A percentile compares a stretch with the other conserved stretches of the same genome.
Evolutionary conservation across 2,329 filamentous ascomycete genomes (phyloP).

Genomic region (Pestalotiopsis sp.): DNA sequence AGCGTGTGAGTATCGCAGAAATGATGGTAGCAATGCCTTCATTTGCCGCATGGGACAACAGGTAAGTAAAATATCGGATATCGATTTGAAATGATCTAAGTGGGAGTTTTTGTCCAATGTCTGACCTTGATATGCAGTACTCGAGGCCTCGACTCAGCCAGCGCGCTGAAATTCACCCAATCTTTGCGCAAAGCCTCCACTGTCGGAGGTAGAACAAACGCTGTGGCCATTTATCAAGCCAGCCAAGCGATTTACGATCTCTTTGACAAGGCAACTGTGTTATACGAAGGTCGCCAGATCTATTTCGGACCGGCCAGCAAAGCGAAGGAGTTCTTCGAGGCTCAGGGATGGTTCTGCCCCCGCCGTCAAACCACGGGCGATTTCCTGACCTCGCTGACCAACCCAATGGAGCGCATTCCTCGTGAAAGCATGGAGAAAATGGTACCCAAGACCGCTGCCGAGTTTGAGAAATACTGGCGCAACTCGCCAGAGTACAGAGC

Average conservation of each 20-base stretch:
- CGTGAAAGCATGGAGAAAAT: slow-evolving; percentile 60
- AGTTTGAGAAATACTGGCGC: slow-evolving; percentile 59
- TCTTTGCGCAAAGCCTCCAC: slow-evolving; percentile 67
- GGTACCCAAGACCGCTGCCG: slow-evolving; percentile 69
- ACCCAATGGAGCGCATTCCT: slow-evolving; percentile 59
- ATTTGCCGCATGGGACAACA: slow-evolving; percentile 36
- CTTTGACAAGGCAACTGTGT: slow-evolving; percentile 47
- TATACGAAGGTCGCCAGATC: slow-evolving; percentile 69
- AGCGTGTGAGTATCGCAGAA: slow-evolving; percentile 82
- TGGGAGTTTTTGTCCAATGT: not conserved
- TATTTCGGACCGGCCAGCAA: slow-evolving; percentile 65
- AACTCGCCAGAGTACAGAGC: slow-evolving; percentile 45
- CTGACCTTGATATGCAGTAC: slow-evolving; percentile 45
- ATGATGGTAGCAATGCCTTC: slow-evolving; percentile 67
- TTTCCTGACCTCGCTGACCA: slow-evolving; percentile 71
- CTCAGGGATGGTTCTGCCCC: slow-evolving; percentile 70
- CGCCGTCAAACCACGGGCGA: slow-evolving; percentile 69
- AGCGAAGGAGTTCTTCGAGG: slow-evolving; percentile 68
- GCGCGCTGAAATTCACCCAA: slow-evolving; percentile 73
- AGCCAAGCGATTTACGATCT: slow-evolving; percentile 11
- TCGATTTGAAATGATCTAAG: too few relatives aligned
- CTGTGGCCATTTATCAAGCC: slow-evolving; percentile 70
- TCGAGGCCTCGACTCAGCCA: slow-evolving; percentile 72
- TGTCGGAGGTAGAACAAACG: slow-evolving; percentile 61
- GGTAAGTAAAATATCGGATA: slow-evolving; percentile 62